Base-by-base conservation (phyloP, 805 yeast species). In the Teunomyces gatunensis region DNA sequence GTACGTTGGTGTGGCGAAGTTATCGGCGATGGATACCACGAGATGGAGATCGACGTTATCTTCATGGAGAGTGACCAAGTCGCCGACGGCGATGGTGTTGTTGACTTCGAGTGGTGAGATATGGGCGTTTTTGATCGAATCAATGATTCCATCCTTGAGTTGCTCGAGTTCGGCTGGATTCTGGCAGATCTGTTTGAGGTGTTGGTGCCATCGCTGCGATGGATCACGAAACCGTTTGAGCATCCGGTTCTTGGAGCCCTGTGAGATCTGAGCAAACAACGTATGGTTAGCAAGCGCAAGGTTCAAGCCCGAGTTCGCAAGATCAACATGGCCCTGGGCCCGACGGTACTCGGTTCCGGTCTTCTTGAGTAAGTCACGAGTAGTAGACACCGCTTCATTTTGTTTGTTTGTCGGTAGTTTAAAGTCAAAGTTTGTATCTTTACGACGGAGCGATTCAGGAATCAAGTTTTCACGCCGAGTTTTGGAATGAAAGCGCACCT, bases 21-120 rank as follows among this genome's bases (percentile, higher is more conserved):
- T 59, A 4, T 58, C 53, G 0, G 91, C 91, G 21, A 79, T 62
- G 21, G 73, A 77, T 1, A 76, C 81, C 29, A 86, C 74, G 43
- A 84, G 77, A 23, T 79, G 77, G 15, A 84, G 64, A 43, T 74
- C 75, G 3, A 75, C 66, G 33, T 71, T 72, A 43, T 75, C 70
- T 1, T 68, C 63, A 11, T 69, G 66, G 13, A 84, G 58, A 13
- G 81, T 77, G 3, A 84, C 89, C 41, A 84, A 66, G 61, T 86
- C 91, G 40, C 92, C 91, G 3, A 81, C 67, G 6, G 68, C 53
- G 12, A 81, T 43, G 30, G 52, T 36, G 18, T 48, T 46, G 36
- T 47, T 47, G 41, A 51, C 47, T 11, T 44, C 39, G 3, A 27
- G 23, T 1, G 53, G 46, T 2, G 45, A 32, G 18, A 53, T 51